Base-by-base conservation (phyloP, 192 early-diverging fungal genomes). In the Entomortierella chlamydospora region DNA sequence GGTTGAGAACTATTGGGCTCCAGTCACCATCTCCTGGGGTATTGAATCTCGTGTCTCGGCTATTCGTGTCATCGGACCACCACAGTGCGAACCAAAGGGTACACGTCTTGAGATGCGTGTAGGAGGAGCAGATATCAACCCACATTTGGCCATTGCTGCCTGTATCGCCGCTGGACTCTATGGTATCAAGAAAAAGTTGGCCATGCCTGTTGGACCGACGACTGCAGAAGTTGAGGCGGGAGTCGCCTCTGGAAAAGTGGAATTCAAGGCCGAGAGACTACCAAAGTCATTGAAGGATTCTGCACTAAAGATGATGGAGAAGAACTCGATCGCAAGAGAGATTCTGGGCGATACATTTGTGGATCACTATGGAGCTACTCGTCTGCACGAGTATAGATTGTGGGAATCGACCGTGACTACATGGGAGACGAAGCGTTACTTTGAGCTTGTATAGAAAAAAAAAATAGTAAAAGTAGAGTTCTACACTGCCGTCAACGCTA, bases 1-100 rank as follows among this genome's bases (percentile, higher is more conserved):
- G 23, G 91, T 91, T 17, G 92, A 91, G 79, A 92, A 91, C 76
- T 94, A 89, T 67, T 95, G 94, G 94, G 94, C 94, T 25, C 94
- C 94, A 1, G 84, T 94, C 2, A 93, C 89, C 10, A 88, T 93
- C 43, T 91, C 91, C 1, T 95, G 93, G 87, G 93, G 94, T 25
- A 83, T 93, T 43, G 93, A 94, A 58, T 90, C 90, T 57, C 84
- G 94, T 31, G 85, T 85, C 2, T 79, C 91, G 1, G 89, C 94
- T 20, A 85, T 95, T 54, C 91, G 94, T 23, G 76, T 93, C 53
- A 94, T 95, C 60, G 82, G 82, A 5, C 92, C 93, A 15, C 91
- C 93, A 5, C 86, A 87, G n/a, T 88, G 86, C 45, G 86, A 93
- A 18, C 33, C 88, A 17, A 81, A 77, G 49, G 85, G 91, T 12